Evolutionary conservation across 2,329 filamentous ascomycete species (phyloP).

Genomic region (Paecilomyces sp.): DNA sequence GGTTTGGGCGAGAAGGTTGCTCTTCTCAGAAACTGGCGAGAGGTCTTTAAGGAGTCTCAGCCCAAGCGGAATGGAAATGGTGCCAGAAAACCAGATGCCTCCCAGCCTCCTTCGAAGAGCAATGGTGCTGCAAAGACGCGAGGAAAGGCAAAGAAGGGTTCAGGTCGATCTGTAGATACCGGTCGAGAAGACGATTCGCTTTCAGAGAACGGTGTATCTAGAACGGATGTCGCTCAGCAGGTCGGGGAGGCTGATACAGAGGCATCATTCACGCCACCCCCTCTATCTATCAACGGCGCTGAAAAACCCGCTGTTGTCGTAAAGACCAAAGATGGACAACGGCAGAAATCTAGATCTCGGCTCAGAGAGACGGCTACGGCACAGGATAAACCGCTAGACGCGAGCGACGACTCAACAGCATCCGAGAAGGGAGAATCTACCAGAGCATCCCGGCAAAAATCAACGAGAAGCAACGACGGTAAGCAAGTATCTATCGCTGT

Average conservation of each 20-base stretch:
- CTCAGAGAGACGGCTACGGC: background rate
- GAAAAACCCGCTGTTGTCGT: background rate
- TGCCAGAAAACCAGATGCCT: background rate
- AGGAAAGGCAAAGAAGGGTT: background rate
- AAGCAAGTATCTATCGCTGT: slow-evolving; percentile 3
- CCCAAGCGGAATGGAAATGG: slow-evolving; percentile 19
- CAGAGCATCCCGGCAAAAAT: background rate
- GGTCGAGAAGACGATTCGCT: slow-evolving; percentile 7
- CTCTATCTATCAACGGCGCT: background rate
- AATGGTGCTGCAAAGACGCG: background rate
- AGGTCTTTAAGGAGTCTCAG: slow-evolving; percentile 33
- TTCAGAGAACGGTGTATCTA: slow-evolving; percentile 1
- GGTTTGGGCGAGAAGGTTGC: slow-evolving; percentile 37
- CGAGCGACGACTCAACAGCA: background rate
- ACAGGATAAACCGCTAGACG: background rate
- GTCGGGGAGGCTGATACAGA: background rate
- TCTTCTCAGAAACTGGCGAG: slow-evolving; percentile 40
- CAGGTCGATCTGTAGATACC: background rate
- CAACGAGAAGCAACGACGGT: background rate
- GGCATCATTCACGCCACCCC: background rate
- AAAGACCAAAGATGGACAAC: background rate
- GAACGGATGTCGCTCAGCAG: slow-evolving; percentile 1
- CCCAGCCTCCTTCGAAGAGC: background rate
- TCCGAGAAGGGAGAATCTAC: background rate
- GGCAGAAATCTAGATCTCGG: background rate